Percentiles rank a stretch among this genome's conserved stretches.
These are phyloP conservation scores for Aquanectria penicillioides DNA, from an alignment of 2,329 filamentous ascomycete genomes.

Conservation along the genomic window DNA sequence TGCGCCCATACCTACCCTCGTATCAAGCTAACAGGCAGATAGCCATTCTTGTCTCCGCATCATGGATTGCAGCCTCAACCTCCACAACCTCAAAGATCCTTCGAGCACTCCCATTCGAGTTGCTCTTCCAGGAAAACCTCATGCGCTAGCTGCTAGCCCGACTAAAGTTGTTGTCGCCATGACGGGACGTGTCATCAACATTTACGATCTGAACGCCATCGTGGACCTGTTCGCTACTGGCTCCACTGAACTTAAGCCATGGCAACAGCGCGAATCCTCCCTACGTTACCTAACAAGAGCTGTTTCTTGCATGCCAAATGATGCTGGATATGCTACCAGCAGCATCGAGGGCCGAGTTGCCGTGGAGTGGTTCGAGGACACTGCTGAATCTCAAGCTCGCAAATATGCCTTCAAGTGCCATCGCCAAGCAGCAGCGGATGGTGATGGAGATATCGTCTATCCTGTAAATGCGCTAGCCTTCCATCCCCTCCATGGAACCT, in stretches of 20 bases:
- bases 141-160: constrained; percentile 81
- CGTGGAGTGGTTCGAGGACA: constrained; percentile 97
- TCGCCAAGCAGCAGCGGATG: constrained; percentile 74
- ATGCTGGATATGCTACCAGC: constrained; percentile 90
- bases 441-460: constrained; percentile 82
- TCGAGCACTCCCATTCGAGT: constrained; percentile 70
- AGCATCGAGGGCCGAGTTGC: constrained; percentile 96
- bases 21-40: constrained; percentile 27
- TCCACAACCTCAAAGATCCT: constrained; percentile 73
- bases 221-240: constrained; percentile 59
- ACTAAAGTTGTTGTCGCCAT: constrained; percentile 94
- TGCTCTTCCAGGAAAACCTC: constrained; percentile 84
- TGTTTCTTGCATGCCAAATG: constrained; percentile 95
- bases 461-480: constrained; percentile 92
- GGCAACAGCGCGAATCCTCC: constrained; percentile 93
- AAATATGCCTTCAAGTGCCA: constrained; percentile 99
- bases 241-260: constrained; percentile 72
- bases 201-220: constrained; percentile 86
- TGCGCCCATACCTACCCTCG: constrained; percentile 15
- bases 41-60: constrained; percentile 85
- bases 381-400: constrained; percentile 83
- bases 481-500: constrained; percentile 84
- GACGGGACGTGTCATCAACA: constrained; percentile 91
- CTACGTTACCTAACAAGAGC: constrained; percentile 96
- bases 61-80: constrained; percentile 91